Percentiles rank a stretch among this genome's conserved stretches.
phyloP scores from a whole-genome alignment of 2,329 filamentous ascomycete species.

The Macroventuria anomochaeta region DNA sequence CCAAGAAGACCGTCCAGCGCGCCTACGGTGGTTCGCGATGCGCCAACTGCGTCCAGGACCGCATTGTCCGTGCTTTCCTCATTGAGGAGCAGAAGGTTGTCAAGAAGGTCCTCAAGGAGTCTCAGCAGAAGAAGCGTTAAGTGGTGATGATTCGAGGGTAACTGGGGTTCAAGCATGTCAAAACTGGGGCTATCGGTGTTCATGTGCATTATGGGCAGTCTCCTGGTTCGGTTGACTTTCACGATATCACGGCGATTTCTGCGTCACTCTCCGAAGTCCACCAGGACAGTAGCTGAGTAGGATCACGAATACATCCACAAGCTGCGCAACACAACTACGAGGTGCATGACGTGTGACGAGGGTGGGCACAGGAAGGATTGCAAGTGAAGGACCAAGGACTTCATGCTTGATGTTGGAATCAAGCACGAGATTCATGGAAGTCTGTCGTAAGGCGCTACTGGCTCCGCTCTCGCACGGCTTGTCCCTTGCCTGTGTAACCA shows the following conservation, averaged over 20 bases:
- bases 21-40: conserved; percentile 97
- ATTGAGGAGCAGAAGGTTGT: conserved; percentile 99
- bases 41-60: conserved; percentile 97
- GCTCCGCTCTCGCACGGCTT: background rate
- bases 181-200: conserved; percentile 51
- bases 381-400: background rate
- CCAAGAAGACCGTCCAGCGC: conserved; percentile 99
- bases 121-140: conserved; percentile 75
- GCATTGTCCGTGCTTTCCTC: conserved; percentile 96
- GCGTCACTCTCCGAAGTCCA: conserved; percentile 40
- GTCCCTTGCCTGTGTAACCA: background rate
- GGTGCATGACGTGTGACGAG: conserved; percentile 13
- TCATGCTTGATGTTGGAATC: background rate
- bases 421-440: background rate
- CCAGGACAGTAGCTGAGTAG: conserved; percentile 46
- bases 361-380: background rate
- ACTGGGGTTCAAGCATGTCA: conserved; percentile 42
- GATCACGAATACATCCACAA: conserved; percentile 44
- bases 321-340: conserved; percentile 25
- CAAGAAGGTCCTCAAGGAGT: conserved; percentile 99
- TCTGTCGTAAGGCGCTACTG: background rate
- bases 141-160: conserved; percentile 32
- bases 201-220: conserved; percentile 52
- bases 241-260: conserved; percentile 49
- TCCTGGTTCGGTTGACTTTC: conserved; percentile 48